Evolutionary conservation across 805 yeast species (phyloP).

Genomic region (Candida morakotiae): DNA sequence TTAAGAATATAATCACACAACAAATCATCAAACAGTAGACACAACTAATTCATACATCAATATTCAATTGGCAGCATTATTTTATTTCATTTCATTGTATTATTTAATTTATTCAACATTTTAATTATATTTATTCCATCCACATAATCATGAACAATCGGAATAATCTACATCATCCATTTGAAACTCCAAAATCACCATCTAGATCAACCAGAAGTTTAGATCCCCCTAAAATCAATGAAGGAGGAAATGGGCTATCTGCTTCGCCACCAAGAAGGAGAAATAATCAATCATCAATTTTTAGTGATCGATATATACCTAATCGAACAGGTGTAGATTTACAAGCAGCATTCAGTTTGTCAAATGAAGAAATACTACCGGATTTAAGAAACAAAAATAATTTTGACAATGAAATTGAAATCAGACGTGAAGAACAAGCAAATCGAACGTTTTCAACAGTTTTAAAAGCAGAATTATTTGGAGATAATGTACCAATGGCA

Average conservation of each 20-base stretch:
- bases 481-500: conserved; percentile 68
- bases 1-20: neutral
- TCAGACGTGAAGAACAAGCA: conserved; percentile 73
- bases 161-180: conserved; percentile 7
- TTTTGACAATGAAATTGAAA: conserved; percentile 59
- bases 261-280: conserved; percentile 39
- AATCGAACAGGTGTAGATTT: conserved; percentile 80
- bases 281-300: conserved; percentile 45
- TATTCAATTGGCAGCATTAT: too few relatives aligned
- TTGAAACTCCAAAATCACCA: conserved; percentile 40
- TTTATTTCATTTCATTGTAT: neutral
- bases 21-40: too few relatives aligned
- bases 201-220: conserved; percentile 35
- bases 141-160: conserved; percentile 1
- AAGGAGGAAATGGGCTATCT: conserved; percentile 4
- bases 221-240: conserved; percentile 36
- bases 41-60: too few relatives aligned
- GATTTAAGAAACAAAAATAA: conserved; percentile 16
- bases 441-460: conserved; percentile 83
- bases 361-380: conserved; percentile 40
- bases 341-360: conserved; percentile 75
- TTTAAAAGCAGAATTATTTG: conserved; percentile 85
- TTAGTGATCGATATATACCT: conserved; percentile 87
- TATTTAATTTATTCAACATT: neutral
- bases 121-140: neutral